A percentile compares a stretch with the other conserved stretches of the same genome.
These are phyloP conservation scores for Neocallimastix lanati DNA, from an alignment of 192 early-diverging fungal genomes.

Conservation along the genomic window DNA sequence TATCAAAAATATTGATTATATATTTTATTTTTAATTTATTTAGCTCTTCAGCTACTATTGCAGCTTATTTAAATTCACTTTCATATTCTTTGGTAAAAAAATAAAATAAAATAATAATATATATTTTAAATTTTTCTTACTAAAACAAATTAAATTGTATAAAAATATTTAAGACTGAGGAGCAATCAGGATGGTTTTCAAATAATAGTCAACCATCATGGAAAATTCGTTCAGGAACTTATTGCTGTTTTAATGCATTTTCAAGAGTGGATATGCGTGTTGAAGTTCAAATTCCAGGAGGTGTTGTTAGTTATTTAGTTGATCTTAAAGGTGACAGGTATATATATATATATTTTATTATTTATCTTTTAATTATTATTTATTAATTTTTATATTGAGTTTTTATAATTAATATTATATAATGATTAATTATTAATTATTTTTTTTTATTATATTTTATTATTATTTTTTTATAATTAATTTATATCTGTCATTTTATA, in stretches of 20 bases:
- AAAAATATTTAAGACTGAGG: slow-evolving; percentile 25
- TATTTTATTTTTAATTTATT: slow-evolving; percentile 12
- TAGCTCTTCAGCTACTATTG: slow-evolving; percentile 86
- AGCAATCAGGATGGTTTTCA: slow-evolving; percentile 9
- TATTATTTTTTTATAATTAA: slow-evolving; percentile 5
- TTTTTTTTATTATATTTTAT: slow-evolving; percentile 28
- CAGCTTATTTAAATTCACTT: slow-evolving; percentile 91
- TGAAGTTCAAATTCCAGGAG: slow-evolving; percentile 95
- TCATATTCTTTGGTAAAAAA: slow-evolving; percentile 62
- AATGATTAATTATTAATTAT: slow-evolving; percentile 81
- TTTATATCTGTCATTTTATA: too few relatives aligned
- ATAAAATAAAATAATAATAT: too few relatives aligned
- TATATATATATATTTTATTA: slow-evolving; percentile 90
- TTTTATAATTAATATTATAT: slow-evolving; percentile 48
- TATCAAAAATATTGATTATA: too few relatives aligned
- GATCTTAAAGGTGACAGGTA: slow-evolving; percentile 77
- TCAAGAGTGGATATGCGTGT: slow-evolving; percentile 91
- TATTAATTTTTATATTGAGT: background rate
- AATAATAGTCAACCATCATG: slow-evolving; percentile 15
- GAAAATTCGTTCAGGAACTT: slow-evolving; percentile 54
- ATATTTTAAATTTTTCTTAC: too few relatives aligned
- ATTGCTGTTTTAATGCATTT: slow-evolving; percentile 95
- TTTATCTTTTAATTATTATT: too few relatives aligned
- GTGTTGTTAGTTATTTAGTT: slow-evolving; percentile 82
- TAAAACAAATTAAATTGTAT: too few relatives aligned